phyloP scores from a whole-genome alignment of 1,139 yeast species.

The Pneumocystis canis region DNA sequence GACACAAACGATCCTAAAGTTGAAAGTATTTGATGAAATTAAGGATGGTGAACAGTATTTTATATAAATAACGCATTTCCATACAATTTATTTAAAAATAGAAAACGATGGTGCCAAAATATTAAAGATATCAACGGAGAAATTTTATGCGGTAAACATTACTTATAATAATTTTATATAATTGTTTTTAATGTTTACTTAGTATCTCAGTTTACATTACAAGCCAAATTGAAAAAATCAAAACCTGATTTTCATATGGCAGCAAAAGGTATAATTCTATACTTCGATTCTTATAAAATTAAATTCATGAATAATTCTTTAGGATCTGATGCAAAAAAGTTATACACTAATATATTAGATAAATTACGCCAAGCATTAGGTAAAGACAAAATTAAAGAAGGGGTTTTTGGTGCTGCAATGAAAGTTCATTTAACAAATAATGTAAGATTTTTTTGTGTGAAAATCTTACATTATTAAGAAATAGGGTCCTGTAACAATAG shows the following conservation, averaged over 20 bases:
- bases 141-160: conserved; percentile 32
- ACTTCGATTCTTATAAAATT: background rate
- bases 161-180: background rate
- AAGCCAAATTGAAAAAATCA: conserved; percentile 31
- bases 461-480: conserved; percentile 40
- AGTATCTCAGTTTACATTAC: conserved; percentile 81
- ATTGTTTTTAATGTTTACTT: background rate
- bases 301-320: background rate
- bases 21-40: conserved; percentile 59
- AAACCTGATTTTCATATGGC: conserved; percentile 17
- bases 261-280: conserved; percentile 17
- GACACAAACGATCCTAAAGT: conserved; percentile 45
- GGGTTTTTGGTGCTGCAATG: conserved; percentile 95
- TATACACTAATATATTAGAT: conserved; percentile 49
- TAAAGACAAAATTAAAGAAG: conserved; percentile 66
- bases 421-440: conserved; percentile 74
- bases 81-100: background rate
- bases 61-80: background rate
- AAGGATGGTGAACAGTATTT: conserved; percentile 27
- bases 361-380: conserved; percentile 31
- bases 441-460: conserved; percentile 31
- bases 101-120: conserved; percentile 42
- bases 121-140: conserved; percentile 41
- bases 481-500: conserved; percentile 39
- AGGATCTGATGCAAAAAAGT: conserved; percentile 39